These are phyloP conservation scores for Pythium myriotylum DNA, from an alignment of 352 stramenopile genomes.

Conservation along the genomic window DNA sequence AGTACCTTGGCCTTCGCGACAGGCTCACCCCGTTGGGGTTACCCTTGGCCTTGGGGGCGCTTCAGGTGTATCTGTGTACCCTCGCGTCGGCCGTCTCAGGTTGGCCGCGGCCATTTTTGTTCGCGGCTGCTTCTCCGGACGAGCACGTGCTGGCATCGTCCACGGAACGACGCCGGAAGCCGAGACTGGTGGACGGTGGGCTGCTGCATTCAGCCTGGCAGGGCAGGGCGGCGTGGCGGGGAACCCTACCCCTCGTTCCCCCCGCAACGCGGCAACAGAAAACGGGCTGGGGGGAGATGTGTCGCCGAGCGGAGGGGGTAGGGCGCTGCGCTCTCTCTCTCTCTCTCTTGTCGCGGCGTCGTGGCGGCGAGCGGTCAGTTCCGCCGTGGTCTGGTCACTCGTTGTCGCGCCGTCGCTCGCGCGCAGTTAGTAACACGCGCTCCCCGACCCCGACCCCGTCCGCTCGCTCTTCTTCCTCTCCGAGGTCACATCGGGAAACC, in stretches of 20 bases:
- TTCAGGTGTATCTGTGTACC: no score
- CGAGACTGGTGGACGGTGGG: no score
- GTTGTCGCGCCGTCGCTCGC: constrained; percentile 3
- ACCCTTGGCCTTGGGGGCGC: no score
- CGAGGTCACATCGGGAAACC: constrained; percentile 1
- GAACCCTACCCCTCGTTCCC: neutral
- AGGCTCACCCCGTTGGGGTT: no score
- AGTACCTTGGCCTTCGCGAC: constrained; percentile 9
- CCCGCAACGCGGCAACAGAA: neutral
- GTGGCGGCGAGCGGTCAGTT: constrained; percentile 6
- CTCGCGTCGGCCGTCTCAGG: no score
- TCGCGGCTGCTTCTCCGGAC: neutral
- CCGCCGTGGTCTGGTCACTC: constrained; percentile 4
- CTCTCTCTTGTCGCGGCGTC: no score
- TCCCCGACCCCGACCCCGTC: constrained; percentile 24
- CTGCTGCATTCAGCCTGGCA: no score
- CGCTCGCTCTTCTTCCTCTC: constrained; percentile 18
- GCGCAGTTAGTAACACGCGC: constrained; percentile 21
- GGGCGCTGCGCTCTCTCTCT: neutral
- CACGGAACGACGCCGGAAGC: constrained; percentile 16
- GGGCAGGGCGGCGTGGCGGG: neutral
- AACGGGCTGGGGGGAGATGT: neutral
- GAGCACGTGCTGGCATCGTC: constrained; percentile 21
- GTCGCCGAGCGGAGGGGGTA: constrained; percentile 13
- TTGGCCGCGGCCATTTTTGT: no score